Base-by-base conservation (phyloP, 768 basidiomycete species). In the Amanita rubescens region DNA sequence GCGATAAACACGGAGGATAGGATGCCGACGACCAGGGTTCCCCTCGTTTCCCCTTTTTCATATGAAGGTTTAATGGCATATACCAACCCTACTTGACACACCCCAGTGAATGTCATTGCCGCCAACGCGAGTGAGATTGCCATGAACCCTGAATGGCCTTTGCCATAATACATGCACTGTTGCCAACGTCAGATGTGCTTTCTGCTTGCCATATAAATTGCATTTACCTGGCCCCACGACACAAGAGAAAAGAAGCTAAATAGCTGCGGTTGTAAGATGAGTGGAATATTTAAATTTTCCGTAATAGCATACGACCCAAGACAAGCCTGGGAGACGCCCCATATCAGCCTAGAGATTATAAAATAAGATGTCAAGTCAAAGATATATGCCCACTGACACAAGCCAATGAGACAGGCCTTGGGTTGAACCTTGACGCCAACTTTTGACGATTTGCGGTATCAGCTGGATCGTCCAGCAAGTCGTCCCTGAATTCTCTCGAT, bases 361-460 rank as follows among this genome's bases (percentile, higher is more conserved):
- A 22, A 54, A 43, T 32, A 45, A 25, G 39, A 37, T 24, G 49
- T 25, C 5, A 9, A 37, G n/a, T 2, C 34, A 22, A 10, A 17
- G 34, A 27, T 11, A 12, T 9, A 32, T 7, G 12, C 34, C 35
- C 22, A 70, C 71, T 53, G 64, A 84, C 85, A 89, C 78, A 30
- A 92, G 74, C 65, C 69, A 79, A 12, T 73, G 76, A 1, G 87
- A 89, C 9, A 91, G 71, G 0, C 90, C 89, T 24, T 78, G 72
- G 0, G 84, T 87, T 20, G 78, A 80, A 60, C 89, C 85, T 17
- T 72, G 70, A 33, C 79, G 73, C 70, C 79, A 85, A 57, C 78
- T 85, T 66, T 91, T 89, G 79, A 81, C 78, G 20, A 87, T 73
- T 58, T 89, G 86, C 5, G 87, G 87, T 30, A 88, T 63, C 12